These are phyloP conservation scores for Mortierella polycephala DNA, from an alignment of 371 early-diverging fungal species.

Conservation along the genomic window DNA sequence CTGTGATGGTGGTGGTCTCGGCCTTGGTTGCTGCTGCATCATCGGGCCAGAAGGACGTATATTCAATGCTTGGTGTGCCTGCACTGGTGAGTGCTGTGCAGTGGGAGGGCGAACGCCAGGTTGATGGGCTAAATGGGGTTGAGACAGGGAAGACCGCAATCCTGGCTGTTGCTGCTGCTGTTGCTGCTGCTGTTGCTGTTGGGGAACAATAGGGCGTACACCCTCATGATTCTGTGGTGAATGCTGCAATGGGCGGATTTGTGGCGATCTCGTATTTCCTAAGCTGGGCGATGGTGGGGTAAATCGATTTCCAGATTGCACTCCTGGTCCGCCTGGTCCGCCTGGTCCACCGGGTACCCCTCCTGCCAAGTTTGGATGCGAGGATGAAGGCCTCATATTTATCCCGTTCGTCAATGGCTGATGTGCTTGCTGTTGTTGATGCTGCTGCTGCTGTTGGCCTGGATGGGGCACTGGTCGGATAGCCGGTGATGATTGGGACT, in stretches of 20 bases:
- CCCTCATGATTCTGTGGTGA: conserved; percentile 14
- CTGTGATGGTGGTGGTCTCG: conserved; percentile 39
- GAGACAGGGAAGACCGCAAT: conserved; percentile 33
- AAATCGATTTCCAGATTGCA: conserved; percentile 24
- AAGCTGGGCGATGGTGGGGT: conserved; percentile 38
- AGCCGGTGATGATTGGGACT: conserved; percentile 20
- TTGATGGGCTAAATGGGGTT: conserved; percentile 27
- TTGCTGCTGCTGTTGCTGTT: conserved; percentile 10
- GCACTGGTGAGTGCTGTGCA: conserved; percentile 33
- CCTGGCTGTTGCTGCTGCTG: conserved; percentile 24
- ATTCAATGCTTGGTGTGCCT: conserved; percentile 20
- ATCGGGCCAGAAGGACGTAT: conserved; percentile 27
- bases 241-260: conserved; percentile 39
- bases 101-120: conserved; percentile 29
- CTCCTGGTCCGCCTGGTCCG: conserved; percentile 1
- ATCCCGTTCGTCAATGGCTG: conserved; percentile 26
- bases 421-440: conserved; percentile 9
- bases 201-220: background rate
- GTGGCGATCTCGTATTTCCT: conserved; percentile 22
- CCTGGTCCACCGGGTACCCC: background rate
- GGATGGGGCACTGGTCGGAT: conserved; percentile 25
- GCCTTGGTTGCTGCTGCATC: conserved; percentile 32
- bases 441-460: conserved; percentile 11
- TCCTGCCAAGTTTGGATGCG: conserved; percentile 33
- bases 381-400: conserved; percentile 30